Evolutionary conservation across 805 yeast species (phyloP), one percentile per base, ranked within the genome.

Genomic region (Suhomyces canberraensis): DNA sequence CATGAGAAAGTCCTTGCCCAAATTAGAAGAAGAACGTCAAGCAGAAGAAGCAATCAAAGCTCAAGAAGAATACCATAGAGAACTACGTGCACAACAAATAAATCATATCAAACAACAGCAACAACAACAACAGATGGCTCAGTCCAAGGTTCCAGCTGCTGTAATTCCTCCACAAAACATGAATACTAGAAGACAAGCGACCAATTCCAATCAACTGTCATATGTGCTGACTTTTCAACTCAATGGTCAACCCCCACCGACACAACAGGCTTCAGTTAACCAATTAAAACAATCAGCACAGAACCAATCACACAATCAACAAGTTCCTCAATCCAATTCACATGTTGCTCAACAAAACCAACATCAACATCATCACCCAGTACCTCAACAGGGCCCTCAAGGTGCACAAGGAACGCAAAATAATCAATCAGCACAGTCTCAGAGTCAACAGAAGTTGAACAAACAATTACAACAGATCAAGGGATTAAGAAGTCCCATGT

Each of bases 401-500:
- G 42, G 48, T 59, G 22, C 35, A 11, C 31, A 13, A 25, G 14
- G 25, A 25, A 28, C 24, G n/a, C 20, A 3, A n/a, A 29, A 27
- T n/a, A 11, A 11, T 9, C 17, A 30, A 4, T 11, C 25, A 8
- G 22, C 31, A 3, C 37, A 34, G 16, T 14, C 29, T 7, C 7
- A 31, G 22, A 21, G 25, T 14, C 22, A 20, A 20, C 8, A 7
- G 9, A 36, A 30, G 17, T 22, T 25, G n/a, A 24, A 46, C 31
- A 47, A 58, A 31, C 66, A 66, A 40, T 56, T 82, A 16, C 83
- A 80, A 54, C 95, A 88, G 51, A 78, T 89, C 43, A 78, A 79
- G 39, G 83, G 82, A 31, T 90, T 88, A 45, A 77, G 88, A 56
- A 83, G 86, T 51, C 96, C 97, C 8, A 66, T 90, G 66, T 90